A percentile compares a stretch with the other conserved stretches of the same genome.
phyloP scores from a whole-genome alignment of 2,329 filamentous ascomycete species.

The Aspergillus sp. region DNA sequence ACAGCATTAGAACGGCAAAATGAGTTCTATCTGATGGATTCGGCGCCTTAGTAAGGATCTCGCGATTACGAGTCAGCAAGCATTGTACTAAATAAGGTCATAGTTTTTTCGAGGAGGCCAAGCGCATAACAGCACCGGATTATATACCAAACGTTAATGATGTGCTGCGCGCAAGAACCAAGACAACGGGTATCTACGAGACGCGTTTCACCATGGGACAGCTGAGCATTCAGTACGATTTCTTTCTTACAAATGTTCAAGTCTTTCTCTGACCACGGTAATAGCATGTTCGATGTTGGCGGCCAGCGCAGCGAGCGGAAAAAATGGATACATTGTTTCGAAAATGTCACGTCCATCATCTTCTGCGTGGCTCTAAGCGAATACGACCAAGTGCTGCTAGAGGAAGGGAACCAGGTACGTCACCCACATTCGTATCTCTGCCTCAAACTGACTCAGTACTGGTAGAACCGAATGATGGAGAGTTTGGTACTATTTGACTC shows the following conservation, averaged over 20 bases:
- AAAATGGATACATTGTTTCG: conserved; percentile 99
- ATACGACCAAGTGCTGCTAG: conserved; percentile 94
- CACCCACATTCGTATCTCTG: conserved; percentile 15
- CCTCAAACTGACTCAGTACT: conserved; percentile 16
- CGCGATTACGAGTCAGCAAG: conserved; percentile 21
- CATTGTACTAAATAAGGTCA: conserved; percentile 24
- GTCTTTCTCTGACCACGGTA: conserved; percentile 31
- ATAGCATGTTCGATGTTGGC: conserved; percentile 98
- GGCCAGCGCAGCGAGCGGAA: conserved; percentile 96
- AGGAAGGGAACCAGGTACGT: conserved; percentile 93
- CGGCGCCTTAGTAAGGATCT: conserved; percentile 84
- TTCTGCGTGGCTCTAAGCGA: conserved; percentile 98
- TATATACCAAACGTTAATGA: conserved; percentile 95
- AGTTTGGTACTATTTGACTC: conserved; percentile 95
- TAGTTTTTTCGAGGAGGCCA: conserved; percentile 95
- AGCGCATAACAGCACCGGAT: conserved; percentile 78
- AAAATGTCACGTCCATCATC: conserved; percentile 99
- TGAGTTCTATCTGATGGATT: conserved; percentile 99
- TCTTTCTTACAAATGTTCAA: conserved; percentile 3
- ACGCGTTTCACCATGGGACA: conserved; percentile 98
- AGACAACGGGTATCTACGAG: conserved; percentile 99
- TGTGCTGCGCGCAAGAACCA: conserved; percentile 91
- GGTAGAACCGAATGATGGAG: conserved; percentile 99
- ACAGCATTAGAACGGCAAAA: conserved; percentile 90
- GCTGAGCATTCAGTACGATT: conserved; percentile 91